Conservation (phyloP, 768 basidiomycete genomes). For the Xanthoconium stramineum region DNA sequence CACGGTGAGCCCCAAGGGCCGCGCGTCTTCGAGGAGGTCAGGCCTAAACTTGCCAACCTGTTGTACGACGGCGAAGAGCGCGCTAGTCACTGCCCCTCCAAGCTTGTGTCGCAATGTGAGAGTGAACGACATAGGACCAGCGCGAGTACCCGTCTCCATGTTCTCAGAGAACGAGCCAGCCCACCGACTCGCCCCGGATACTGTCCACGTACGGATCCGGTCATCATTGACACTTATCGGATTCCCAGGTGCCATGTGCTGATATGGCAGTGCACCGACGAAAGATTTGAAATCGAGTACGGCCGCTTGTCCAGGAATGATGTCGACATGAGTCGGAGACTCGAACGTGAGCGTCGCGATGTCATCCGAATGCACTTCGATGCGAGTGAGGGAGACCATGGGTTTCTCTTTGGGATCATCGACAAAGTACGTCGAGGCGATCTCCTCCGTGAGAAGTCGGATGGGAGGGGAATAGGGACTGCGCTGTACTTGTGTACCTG, state of each 20-base stretch:
- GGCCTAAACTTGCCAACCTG: conserved; percentile 39
- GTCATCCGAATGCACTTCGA: conserved; percentile 43
- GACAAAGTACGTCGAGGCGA: conserved; percentile 28
- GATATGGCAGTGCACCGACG: conserved; percentile 46
- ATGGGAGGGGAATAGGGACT: conserved; percentile 64
- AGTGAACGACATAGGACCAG: conserved; percentile 26
- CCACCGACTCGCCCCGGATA: conserved; percentile 37
- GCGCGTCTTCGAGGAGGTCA: conserved; percentile 40
- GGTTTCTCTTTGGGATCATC: conserved; percentile 21
- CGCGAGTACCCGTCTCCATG: not conserved
- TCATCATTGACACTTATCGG: conserved; percentile 60
- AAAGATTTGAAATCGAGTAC: conserved; percentile 54
- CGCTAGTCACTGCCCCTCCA: conserved; percentile 52
- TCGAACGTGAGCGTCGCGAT: conserved; percentile 57
- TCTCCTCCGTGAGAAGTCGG: conserved; percentile 51
- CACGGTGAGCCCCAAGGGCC: conserved; percentile 39
- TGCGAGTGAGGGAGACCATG: conserved; percentile 30
- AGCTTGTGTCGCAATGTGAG: conserved; percentile 59
- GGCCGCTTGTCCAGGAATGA: conserved; percentile 50
- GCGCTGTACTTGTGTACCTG: conserved; percentile 25
- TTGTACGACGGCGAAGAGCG: conserved; percentile 48
- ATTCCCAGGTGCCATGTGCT: conserved; percentile 51
- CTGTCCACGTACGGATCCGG: conserved; percentile 63
- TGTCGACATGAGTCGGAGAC: conserved; percentile 30
- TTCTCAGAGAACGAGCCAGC: not conserved